Conservation (phyloP, 2,329 filamentous ascomycete genomes). For the Ascochyta pisi region DNA sequence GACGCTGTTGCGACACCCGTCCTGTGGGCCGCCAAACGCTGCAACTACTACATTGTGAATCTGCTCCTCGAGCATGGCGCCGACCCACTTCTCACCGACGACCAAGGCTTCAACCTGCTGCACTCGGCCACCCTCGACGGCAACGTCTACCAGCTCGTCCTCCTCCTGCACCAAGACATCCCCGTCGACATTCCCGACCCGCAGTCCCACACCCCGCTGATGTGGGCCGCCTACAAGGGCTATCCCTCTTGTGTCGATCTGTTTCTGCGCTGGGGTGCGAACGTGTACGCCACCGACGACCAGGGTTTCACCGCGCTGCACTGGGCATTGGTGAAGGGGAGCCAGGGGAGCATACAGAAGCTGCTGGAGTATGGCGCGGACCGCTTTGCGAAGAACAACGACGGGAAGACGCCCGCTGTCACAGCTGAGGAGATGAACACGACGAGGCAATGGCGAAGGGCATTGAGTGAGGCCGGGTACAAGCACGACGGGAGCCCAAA, state of each 20-base stretch:
- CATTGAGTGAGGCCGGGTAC: slow-evolving; percentile 84
- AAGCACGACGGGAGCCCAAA: slow-evolving; percentile 77
- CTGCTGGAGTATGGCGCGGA: slow-evolving; percentile 95
- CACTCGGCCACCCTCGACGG: slow-evolving; percentile 98
- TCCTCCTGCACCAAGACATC: slow-evolving; percentile 93
- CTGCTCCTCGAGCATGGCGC: slow-evolving; percentile 89
- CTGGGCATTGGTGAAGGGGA: slow-evolving; percentile 96
- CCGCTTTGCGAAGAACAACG: slow-evolving; percentile 85
- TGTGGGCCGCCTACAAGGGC: slow-evolving; percentile 99
- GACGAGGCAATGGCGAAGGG: slow-evolving; percentile 78
- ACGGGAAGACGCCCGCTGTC: slow-evolving; percentile 86
- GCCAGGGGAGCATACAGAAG: slow-evolving; percentile 86
- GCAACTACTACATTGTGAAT: slow-evolving; percentile 95
- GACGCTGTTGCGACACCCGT: slow-evolving; percentile 93
- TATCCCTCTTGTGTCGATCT: slow-evolving; percentile 91
- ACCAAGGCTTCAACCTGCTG: slow-evolving; percentile 96
- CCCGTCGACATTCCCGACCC: slow-evolving; percentile 89
- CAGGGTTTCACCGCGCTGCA: slow-evolving; percentile 94
- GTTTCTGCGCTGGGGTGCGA: slow-evolving; percentile 92
- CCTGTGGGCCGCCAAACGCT: slow-evolving; percentile 96
- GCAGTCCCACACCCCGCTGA: slow-evolving; percentile 90
- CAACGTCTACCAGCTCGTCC: slow-evolving; percentile 85
- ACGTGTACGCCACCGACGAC: slow-evolving; percentile 88
- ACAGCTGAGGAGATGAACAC: slow-evolving; percentile 94
- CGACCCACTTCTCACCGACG: slow-evolving; percentile 89